A percentile compares a stretch with the other conserved stretches of the same genome.
Evolutionary conservation across 2,329 filamentous ascomycete genomes (phyloP).

Genomic region (Colletotrichum sp.): DNA sequence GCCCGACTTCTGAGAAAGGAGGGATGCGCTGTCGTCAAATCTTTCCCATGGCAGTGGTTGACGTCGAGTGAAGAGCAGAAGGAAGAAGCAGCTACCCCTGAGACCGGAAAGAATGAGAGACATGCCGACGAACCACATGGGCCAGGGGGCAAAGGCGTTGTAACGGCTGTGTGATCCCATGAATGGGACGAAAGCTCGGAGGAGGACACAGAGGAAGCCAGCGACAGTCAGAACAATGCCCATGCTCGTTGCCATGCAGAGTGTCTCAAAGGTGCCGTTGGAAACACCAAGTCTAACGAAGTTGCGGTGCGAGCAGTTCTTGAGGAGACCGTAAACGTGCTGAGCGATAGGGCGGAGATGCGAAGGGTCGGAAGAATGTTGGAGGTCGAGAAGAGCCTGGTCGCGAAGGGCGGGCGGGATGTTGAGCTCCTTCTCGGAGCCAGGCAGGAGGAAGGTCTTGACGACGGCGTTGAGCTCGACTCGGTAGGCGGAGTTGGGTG

Average conservation of each 20-base stretch:
- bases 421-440: constrained; percentile 51
- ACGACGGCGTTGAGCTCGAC: constrained; percentile 44
- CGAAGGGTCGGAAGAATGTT: constrained; percentile 39
- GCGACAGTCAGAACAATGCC: constrained; percentile 44
- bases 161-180: constrained; percentile 44
- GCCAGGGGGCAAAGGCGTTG: constrained; percentile 47
- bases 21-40: constrained; percentile 42
- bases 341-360: constrained; percentile 48
- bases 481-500: constrained; percentile 18
- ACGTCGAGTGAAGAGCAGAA: constrained; percentile 49
- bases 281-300: constrained; percentile 59
- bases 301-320: constrained; percentile 53
- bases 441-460: constrained; percentile 44
- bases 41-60: constrained; percentile 54
- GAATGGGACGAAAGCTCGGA: constrained; percentile 42
- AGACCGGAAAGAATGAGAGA: constrained; percentile 48
- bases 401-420: constrained; percentile 47
- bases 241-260: constrained; percentile 49
- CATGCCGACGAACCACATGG: constrained; percentile 50
- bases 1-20: constrained; percentile 26
- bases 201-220: constrained; percentile 44
- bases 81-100: constrained; percentile 52
- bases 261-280: constrained; percentile 55
- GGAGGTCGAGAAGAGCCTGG: constrained; percentile 39
- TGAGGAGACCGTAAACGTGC: constrained; percentile 50